Base-by-base conservation (phyloP, 140 eudicot genomes). In the Bidens hawaiensis region DNA sequence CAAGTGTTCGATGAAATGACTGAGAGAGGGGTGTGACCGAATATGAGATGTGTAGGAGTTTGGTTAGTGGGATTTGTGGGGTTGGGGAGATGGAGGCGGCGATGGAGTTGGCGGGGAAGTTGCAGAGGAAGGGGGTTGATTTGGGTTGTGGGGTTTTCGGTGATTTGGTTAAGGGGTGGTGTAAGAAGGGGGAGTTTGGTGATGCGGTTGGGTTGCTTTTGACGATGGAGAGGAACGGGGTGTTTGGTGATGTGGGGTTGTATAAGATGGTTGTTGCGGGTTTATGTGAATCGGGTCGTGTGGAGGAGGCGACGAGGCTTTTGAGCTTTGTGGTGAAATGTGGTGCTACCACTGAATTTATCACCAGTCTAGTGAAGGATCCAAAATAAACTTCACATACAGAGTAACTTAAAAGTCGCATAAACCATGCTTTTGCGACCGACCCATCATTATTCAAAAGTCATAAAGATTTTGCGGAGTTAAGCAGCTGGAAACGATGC, bases 351-450 rank as follows among this genome's bases (percentile, higher is more conserved):
- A 43, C 48, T 54, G 70, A 76, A 26, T 22, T 47, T 18, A 8
- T 36, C 43, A 5, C 43, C 11, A 59, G 58, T 47, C 43, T 36
- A 36, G 14, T 36, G 12, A 36, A 36, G 3, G 43, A 60, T 34
- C 11, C 53, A 59, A 60, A 60, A 59, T 31, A 49, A 69, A 33
- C 27, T 43, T 34, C 14, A 57, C 50, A 43, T 50, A 59, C 60
- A 58, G 36, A 70, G 23, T 41, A 53, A 60, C 54, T 31, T 12
- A 22, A 50, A n/a, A n/a, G n/a, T n/a, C n/a, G 51, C 51, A 45
- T 41, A 18, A 69, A 82, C 95, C 95, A 87, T 21, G 95, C 95
- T 75, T 81, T 87, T 14, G 85, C 91, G 52, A 87, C 91, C 46
- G 91, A 87, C 11, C 95, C 95, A 47, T 83, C 91, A 1, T 65